Evolutionary conservation across 768 basidiomycete species (phyloP).

Genomic region (Kwoniella newhampshirensis): DNA sequence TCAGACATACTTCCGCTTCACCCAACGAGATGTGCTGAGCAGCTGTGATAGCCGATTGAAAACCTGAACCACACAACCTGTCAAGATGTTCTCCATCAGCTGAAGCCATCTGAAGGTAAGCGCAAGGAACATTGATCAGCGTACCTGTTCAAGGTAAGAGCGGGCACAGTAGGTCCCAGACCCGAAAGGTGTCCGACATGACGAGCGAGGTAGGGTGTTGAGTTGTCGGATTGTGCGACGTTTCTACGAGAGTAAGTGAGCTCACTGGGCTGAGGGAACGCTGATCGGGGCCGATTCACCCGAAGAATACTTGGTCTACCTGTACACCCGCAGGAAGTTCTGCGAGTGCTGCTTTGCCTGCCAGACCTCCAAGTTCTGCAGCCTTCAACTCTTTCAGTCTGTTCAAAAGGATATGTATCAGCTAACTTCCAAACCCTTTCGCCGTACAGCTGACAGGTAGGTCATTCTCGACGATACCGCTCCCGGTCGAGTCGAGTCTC

Average conservation of each 20-base stretch:
- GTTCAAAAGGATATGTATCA: neutral
- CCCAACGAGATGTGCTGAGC: slow-evolving; percentile 54
- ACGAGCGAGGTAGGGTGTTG: slow-evolving; percentile 53
- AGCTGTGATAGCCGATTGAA: slow-evolving; percentile 54
- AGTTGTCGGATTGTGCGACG: slow-evolving; percentile 54
- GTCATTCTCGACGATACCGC: too few relatives aligned
- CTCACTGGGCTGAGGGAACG: too few relatives aligned
- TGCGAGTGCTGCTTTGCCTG: slow-evolving; percentile 54
- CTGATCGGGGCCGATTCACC: slow-evolving; percentile 43
- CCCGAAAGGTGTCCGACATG: slow-evolving; percentile 56
- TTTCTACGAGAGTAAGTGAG: slow-evolving; percentile 45
- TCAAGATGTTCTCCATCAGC: neutral
- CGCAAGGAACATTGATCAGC: slow-evolving; percentile 3
- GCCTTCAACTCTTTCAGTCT: slow-evolving; percentile 52
- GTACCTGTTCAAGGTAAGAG: slow-evolving; percentile 54
- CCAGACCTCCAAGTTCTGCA: slow-evolving; percentile 53
- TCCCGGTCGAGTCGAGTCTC: too few relatives aligned
- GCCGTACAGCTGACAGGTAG: too few relatives aligned
- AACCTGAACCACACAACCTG: slow-evolving; percentile 55
- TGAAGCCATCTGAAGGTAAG: neutral
- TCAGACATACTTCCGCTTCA: slow-evolving; percentile 54
- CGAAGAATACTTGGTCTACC: slow-evolving; percentile 55
- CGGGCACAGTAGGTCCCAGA: slow-evolving; percentile 51
- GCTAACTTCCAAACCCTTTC: too few relatives aligned
- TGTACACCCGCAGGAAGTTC: slow-evolving; percentile 51